Conservation (phyloP, 139 green algal genomes). For the Chlamydomonas sp. region DNA sequence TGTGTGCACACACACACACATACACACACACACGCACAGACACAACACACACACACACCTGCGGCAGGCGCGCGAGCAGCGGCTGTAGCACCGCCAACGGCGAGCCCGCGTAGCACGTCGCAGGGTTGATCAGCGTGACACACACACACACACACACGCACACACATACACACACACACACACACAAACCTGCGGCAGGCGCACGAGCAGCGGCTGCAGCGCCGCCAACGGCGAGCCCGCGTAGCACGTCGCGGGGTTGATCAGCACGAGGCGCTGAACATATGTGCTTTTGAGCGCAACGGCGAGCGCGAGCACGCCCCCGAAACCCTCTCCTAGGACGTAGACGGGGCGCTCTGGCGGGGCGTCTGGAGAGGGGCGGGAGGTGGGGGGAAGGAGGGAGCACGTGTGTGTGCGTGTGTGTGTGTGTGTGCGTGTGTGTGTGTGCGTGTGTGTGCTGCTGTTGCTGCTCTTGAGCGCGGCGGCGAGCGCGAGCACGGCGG, state of each 20-base stretch:
- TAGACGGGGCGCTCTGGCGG: conserved; percentile 64
- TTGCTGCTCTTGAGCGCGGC: no score
- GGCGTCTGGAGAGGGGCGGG: background rate
- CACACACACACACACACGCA: no score
- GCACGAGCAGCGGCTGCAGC: conserved; percentile 48
- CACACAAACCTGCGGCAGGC: no score
- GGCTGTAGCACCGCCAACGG: conserved; percentile 53
- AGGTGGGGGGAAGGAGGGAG: no score
- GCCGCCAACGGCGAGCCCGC: conserved; percentile 47
- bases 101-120: conserved; percentile 60
- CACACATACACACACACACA: no score
- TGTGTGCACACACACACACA: no score
- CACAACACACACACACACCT: no score
- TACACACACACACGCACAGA: no score
- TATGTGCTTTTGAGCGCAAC: conserved; percentile 39
- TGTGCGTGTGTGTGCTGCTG: no score
- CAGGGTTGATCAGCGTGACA: conserved; percentile 82
- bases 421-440: no score
- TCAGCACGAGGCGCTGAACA: conserved; percentile 48
- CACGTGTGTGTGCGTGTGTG: no score
- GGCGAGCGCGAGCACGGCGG: no score
- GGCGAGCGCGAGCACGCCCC: conserved; percentile 66
- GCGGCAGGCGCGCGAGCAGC: conserved; percentile 48
- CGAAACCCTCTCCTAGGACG: conserved; percentile 84
- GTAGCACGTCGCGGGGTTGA: conserved; percentile 84